Conservation (phyloP, 768 basidiomycete genomes). For the Amanita jacksonii region DNA sequence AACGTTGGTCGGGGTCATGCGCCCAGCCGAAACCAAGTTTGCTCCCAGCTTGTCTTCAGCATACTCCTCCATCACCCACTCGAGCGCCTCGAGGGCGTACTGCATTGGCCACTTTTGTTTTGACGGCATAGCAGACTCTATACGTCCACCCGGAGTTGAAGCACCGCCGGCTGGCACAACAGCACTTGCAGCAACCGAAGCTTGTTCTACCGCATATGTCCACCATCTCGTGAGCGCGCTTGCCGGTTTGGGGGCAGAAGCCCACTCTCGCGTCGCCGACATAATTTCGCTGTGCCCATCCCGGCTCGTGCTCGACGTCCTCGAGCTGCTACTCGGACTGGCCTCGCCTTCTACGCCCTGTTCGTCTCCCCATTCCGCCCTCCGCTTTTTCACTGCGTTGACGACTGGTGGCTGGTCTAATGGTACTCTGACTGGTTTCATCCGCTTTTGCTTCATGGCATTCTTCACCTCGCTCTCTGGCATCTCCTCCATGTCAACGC, state of each 20-base stretch:
- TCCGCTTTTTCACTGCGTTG: conserved; percentile 55
- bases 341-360: conserved; percentile 16
- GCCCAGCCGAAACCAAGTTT: not conserved
- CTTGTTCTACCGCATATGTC: conserved; percentile 66
- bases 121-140: conserved; percentile 35
- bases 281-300: conserved; percentile 6
- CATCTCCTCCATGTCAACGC: conserved; percentile 84
- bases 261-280: conserved; percentile 27
- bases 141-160: not conserved
- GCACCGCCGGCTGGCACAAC: conserved; percentile 59
- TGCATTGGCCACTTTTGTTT: conserved; percentile 64
- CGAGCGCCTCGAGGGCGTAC: conserved; percentile 72
- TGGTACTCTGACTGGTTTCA: conserved; percentile 79
- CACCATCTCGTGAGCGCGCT: conserved; percentile 67
- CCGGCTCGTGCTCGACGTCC: conserved; percentile 11
- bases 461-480: conserved; percentile 79
- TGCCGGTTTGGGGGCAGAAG: conserved; percentile 54
- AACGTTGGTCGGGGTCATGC: not conserved
- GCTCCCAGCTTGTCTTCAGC: conserved; percentile 14
- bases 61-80: conserved; percentile 71
- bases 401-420: conserved; percentile 89
- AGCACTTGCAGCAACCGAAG: conserved; percentile 62
- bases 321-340: not conserved
- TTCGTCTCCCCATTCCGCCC: conserved; percentile 64
- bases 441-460: conserved; percentile 73